Evolutionary conservation across 345 rosid species (phyloP), one percentile per base, ranked within the genome.

Genomic region (Toxicodendron radicans): DNA sequence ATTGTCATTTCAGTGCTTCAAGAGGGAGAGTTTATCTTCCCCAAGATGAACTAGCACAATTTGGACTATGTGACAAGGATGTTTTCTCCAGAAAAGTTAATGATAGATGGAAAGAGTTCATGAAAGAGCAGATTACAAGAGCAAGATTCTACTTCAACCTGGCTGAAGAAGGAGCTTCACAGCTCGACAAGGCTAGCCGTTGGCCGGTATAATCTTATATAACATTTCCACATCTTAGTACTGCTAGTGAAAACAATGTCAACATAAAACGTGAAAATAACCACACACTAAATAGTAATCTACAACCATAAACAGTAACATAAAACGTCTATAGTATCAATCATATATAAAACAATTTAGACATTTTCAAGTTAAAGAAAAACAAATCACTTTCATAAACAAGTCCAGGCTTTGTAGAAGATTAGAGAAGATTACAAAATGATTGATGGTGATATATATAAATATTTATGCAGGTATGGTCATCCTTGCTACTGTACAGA

Each of bases 1-100:
- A 27, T 27, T 27, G 30, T 27, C 30, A 27, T 76, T 41, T 13
- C 75, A 86, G 88, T 81, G 88, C 87, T 16, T 59, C 51, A 76
- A 85, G 86, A 76, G 89, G 88, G 7, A 85, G 94, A 81, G 76
- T 88, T 24, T 88, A 86, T 57, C 90, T 88, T 51, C 92, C 92
- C 4, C 90, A 83, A 73, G 88, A 88, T 13, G 92, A 86, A 78
- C 87, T 88, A 21, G 84, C 82, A 11, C 86, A 83, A 46, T 88
- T 85, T 51, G 88, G 88, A 33, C 49, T 88, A 65, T 63, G 80
- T 20, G 88, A 86, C 71, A 71, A 80, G 46, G 85, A 90, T 56
- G 82, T 88, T 12, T 79, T 86, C 9, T 77, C 85, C 0, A 77
- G 87, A 71, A 79, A 85, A 75, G 88, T 88, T 10, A 88, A 78